Conservation (phyloP, 1,139 yeast species). For the Saccharomyces pastorianus region DNA sequence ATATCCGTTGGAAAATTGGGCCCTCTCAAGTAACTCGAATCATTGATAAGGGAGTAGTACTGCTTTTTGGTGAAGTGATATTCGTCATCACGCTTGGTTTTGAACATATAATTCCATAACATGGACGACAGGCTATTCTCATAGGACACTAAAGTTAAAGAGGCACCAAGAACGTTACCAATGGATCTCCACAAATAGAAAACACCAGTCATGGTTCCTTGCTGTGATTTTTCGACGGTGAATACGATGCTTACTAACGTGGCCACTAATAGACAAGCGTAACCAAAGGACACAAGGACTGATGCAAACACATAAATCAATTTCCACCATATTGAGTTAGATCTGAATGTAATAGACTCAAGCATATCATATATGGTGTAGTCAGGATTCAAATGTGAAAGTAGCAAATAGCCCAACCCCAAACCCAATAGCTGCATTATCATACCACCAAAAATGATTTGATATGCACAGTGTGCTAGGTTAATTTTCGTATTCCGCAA, state of each 20-base stretch:
- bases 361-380: conserved; percentile 1
- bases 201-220: conserved; percentile 35
- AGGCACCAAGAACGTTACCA: conserved; percentile 43
- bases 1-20: conserved; percentile 27
- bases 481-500: conserved; percentile 29
- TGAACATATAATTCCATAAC: conserved; percentile 31
- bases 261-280: conserved; percentile 27
- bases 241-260: conserved; percentile 31
- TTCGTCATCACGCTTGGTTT: conserved; percentile 7
- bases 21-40: conserved; percentile 32
- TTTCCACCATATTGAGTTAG: conserved; percentile 22
- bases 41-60: conserved; percentile 27
- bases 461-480: conserved; percentile 25
- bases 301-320: conserved; percentile 19
- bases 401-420: conserved; percentile 13
- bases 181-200: conserved; percentile 41
- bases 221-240: conserved; percentile 30
- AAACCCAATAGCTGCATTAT: conserved; percentile 22
- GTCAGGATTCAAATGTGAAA: conserved; percentile 18
- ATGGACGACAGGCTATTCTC: conserved; percentile 28
- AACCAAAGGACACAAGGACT: conserved; percentile 24
- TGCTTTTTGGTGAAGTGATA: conserved; percentile 18
- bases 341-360: conserved; percentile 7
- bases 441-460: conserved; percentile 18
- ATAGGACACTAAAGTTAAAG: conserved; percentile 36